These are phyloP conservation scores for Aspergillus wentii DNA, from an alignment of 495 filamentous ascomycete genomes.

Conservation along the genomic window DNA sequence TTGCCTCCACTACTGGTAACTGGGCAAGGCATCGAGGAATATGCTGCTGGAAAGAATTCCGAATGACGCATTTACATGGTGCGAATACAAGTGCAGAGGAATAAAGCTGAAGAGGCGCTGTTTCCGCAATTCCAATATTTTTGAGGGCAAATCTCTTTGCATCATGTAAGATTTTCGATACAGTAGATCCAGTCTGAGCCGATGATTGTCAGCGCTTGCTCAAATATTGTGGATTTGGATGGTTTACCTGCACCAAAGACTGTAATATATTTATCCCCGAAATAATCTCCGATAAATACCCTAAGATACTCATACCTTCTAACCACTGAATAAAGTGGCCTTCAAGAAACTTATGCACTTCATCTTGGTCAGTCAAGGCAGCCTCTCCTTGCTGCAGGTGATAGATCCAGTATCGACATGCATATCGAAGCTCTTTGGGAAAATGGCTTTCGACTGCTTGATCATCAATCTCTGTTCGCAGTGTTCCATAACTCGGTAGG, in stretches of 20 bases:
- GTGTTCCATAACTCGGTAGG: conserved; percentile 17
- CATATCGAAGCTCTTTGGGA: conserved; percentile 28
- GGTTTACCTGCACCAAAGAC: conserved; percentile 3
- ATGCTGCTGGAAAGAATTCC: conserved; percentile 5
- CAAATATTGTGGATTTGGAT: neutral
- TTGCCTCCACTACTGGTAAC: conserved; percentile 5
- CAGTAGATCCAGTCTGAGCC: conserved; percentile 12
- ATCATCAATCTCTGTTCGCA: conserved; percentile 14
- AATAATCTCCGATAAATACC: conserved; percentile 17
- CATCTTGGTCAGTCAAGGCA: conserved; percentile 13
- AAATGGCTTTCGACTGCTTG: conserved; percentile 16
- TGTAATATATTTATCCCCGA: neutral
- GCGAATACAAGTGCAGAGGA: conserved; percentile 28
- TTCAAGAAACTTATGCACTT: conserved; percentile 30
- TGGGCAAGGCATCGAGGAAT: neutral
- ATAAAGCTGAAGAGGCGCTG: conserved; percentile 16
- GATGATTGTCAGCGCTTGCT: conserved; percentile 1
- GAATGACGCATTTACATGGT: conserved; percentile 21
- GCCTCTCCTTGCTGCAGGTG: conserved; percentile 33
- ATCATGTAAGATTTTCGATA: conserved; percentile 25
- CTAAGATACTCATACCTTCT: conserved; percentile 36
- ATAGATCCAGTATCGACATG: conserved; percentile 43
- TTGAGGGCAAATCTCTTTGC: conserved; percentile 26
- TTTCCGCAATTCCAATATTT: conserved; percentile 25
- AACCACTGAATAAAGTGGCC: conserved; percentile 43